phyloP scores from a whole-genome alignment of 208 protist species.

The Entamoeba histolytica region DNA sequence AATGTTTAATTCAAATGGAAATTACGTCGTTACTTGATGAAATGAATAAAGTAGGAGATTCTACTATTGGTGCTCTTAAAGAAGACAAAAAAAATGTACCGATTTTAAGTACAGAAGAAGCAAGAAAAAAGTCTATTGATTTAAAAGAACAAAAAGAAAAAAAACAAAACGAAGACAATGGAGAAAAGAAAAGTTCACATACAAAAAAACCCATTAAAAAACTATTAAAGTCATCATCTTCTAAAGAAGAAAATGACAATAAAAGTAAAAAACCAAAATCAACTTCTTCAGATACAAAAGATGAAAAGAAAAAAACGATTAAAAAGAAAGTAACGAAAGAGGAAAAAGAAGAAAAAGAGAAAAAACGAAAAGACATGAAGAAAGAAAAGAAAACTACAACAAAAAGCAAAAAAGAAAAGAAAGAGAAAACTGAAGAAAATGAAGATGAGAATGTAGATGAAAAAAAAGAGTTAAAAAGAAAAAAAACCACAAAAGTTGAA shows the following conservation, averaged over 20 bases:
- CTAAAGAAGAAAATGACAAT: too few relatives aligned
- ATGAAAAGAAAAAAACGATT: neutral
- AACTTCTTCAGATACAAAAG: neutral
- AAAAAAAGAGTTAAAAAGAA: neutral
- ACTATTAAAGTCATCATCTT: neutral
- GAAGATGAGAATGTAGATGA: neutral
- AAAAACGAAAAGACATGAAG: neutral
- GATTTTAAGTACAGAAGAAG: neutral
- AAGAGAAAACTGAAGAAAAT: neutral
- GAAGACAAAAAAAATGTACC: too few relatives aligned
- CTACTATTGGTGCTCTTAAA: too few relatives aligned
- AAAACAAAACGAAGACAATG: neutral
- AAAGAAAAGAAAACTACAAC: neutral
- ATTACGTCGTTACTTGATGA: too few relatives aligned
- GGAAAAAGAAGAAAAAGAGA: neutral
- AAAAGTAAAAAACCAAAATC: too few relatives aligned
- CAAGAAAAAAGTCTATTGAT: neutral
- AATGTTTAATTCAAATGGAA: too few relatives aligned
- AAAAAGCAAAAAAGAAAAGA: neutral
- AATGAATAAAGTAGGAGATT: too few relatives aligned
- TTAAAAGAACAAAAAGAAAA: neutral
- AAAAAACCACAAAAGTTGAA: neutral
- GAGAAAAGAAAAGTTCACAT: neutral
- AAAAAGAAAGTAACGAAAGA: neutral
- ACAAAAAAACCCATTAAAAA: neutral